These are phyloP conservation scores for Chernovozyma sophiae-reginae DNA, from an alignment of 1,139 yeast species.

Conservation along the genomic window DNA sequence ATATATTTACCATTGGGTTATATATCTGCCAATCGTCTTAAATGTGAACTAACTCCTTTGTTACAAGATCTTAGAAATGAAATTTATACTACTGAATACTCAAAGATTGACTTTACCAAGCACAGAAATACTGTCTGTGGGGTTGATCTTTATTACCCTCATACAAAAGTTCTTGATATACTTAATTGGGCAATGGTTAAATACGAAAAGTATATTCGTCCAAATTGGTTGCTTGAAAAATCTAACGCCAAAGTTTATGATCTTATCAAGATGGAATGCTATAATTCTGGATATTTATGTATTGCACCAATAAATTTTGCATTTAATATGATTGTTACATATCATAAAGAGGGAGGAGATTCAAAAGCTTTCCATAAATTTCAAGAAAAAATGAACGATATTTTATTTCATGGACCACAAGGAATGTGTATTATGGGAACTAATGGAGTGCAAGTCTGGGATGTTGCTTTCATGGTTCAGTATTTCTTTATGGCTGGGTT, in stretches of 20 bases:
- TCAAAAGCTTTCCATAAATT: conserved; percentile 59
- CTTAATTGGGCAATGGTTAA: conserved; percentile 56
- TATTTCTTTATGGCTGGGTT: conserved; percentile 77
- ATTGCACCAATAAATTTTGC: conserved; percentile 96
- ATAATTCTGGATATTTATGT: conserved; percentile 75
- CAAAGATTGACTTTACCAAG: conserved; percentile 58
- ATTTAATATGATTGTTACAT: conserved; percentile 70
- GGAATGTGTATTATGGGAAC: conserved; percentile 97
- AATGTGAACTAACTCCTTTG: conserved; percentile 62
- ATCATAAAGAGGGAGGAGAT: conserved; percentile 63
- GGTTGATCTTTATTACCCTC: conserved; percentile 91
- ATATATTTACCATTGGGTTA: conserved; percentile 88
- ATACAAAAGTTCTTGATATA: conserved; percentile 61
- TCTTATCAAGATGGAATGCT: conserved; percentile 66
- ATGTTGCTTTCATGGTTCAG: conserved; percentile 85
- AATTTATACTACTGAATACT: conserved; percentile 57
- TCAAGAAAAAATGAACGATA: conserved; percentile 65
- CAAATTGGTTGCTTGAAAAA: conserved; percentile 60
- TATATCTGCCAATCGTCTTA: conserved; percentile 53
- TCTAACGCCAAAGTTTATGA: conserved; percentile 55
- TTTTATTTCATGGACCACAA: conserved; percentile 77
- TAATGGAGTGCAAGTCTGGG: conserved; percentile 98
- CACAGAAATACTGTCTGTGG: conserved; percentile 88
- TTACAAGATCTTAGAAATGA: conserved; percentile 67
- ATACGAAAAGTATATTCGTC: conserved; percentile 71